These are phyloP conservation scores for Phytophthora syringae DNA, from an alignment of 352 stramenopile genomes.

Conservation along the genomic window DNA sequence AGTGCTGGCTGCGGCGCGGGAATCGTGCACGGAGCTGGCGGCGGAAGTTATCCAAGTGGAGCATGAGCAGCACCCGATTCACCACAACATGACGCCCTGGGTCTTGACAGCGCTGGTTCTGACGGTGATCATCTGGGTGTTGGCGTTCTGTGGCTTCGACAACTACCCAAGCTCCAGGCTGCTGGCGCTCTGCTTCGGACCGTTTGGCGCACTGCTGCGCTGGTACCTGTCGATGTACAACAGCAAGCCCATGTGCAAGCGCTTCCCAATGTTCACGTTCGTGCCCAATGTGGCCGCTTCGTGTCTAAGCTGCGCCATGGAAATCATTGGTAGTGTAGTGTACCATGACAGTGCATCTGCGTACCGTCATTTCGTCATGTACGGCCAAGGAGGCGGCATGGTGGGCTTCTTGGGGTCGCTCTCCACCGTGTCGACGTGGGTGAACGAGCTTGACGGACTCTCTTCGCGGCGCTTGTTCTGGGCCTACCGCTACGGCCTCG, in stretches of 20 bases:
- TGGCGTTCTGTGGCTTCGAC: conserved; percentile 51
- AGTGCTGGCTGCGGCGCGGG: conserved; percentile 40
- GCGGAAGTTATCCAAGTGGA: conserved; percentile 58
- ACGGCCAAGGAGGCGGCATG: conserved; percentile 50
- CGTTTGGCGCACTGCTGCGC: conserved; percentile 61
- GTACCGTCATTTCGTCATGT: conserved; percentile 52
- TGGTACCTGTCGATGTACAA: conserved; percentile 69
- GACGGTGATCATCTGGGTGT: conserved; percentile 49
- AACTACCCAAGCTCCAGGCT: conserved; percentile 61
- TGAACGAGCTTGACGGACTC: conserved; percentile 63
- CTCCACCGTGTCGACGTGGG: conserved; percentile 75
- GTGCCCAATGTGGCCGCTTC: conserved; percentile 67
- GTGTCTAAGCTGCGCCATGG: conserved; percentile 49
- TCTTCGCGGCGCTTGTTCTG: conserved; percentile 51
- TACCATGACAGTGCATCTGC: conserved; percentile 29
- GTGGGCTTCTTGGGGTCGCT: conserved; percentile 71
- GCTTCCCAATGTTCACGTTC: conserved; percentile 73
- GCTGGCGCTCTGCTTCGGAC: conserved; percentile 60
- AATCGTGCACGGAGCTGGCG: conserved; percentile 52
- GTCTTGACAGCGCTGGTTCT: conserved; percentile 21
- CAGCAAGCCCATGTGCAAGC: conserved; percentile 48
- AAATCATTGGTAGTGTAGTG: conserved; percentile 48
- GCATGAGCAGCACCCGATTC: conserved; percentile 47
- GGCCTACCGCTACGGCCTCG: conserved; percentile 62
- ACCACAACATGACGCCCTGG: conserved; percentile 42